A percentile compares a stretch with the other conserved stretches of the same genome.
phyloP scores from a whole-genome alignment of 176 grass and related monocot genomes.

The Carex parvula region DNA sequence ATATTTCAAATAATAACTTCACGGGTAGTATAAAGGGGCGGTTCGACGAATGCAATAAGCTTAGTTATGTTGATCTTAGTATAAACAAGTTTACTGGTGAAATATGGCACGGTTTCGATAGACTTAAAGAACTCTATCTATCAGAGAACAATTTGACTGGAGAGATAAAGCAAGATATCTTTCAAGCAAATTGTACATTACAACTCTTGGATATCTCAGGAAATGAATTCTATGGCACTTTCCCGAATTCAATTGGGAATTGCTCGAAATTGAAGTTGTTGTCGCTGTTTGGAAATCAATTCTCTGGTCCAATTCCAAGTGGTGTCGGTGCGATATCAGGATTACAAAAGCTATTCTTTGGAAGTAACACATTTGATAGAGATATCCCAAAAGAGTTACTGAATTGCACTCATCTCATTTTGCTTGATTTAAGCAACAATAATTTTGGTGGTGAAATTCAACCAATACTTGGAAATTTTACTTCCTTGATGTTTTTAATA shows the following conservation, averaged over 20 bases:
- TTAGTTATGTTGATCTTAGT: slow-evolving; percentile 63
- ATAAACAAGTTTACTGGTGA: slow-evolving; percentile 66
- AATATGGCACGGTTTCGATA: slow-evolving; percentile 54
- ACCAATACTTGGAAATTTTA: slow-evolving; percentile 45
- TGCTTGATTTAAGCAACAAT: slow-evolving; percentile 73
- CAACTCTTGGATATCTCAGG: slow-evolving; percentile 49
- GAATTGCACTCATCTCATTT: slow-evolving; percentile 51
- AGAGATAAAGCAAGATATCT: slow-evolving; percentile 27
- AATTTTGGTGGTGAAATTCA: slow-evolving; percentile 61
- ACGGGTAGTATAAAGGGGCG: slow-evolving; percentile 36
- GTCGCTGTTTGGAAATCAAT: slow-evolving; percentile 56
- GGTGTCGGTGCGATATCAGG: slow-evolving; percentile 48
- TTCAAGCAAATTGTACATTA: slow-evolving; percentile 44
- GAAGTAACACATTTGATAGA: slow-evolving; percentile 46
- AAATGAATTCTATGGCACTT: slow-evolving; percentile 43
- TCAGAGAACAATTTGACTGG: slow-evolving; percentile 70
- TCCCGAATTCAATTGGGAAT: slow-evolving; percentile 51
- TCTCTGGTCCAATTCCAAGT: slow-evolving; percentile 43
- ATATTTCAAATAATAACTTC: slow-evolving; percentile 56
- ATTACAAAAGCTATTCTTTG: slow-evolving; percentile 49
- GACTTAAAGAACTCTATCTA: slow-evolving; percentile 45
- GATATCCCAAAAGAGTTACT: slow-evolving; percentile 44
- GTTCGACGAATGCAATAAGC: slow-evolving; percentile 50
- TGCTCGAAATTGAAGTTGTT: slow-evolving; percentile 48
- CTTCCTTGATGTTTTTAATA: slow-evolving; percentile 40